Percentiles rank a stretch among this genome's conserved stretches.
Conservation (phyloP, 768 basidiomycete species). For the Boletus pseudo-olivaceus region DNA sequence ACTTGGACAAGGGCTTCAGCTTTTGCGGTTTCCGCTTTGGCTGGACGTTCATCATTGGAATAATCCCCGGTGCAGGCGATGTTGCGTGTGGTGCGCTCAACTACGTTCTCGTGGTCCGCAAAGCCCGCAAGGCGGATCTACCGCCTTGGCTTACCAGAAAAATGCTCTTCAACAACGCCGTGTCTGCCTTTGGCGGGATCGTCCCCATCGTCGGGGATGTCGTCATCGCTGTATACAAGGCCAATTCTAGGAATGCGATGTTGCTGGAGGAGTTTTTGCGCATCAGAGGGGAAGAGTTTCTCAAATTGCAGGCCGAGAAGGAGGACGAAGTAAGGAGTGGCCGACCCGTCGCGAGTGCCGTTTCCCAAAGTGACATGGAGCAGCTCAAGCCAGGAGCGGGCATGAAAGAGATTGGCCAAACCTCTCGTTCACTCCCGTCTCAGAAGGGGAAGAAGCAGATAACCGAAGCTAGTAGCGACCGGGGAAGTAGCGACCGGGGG, state of each 20-base stretch:
- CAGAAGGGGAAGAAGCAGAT: slow-evolving; percentile 22
- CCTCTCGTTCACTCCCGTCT: slow-evolving; percentile 10
- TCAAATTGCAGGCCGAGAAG: slow-evolving; percentile 45
- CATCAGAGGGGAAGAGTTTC: slow-evolving; percentile 69
- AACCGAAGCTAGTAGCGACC: slow-evolving; percentile 17
- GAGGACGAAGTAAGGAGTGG: slow-evolving; percentile 24
- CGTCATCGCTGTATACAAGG: slow-evolving; percentile 72
- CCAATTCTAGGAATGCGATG: slow-evolving; percentile 86
- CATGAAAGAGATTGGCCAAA: slow-evolving; percentile 34
- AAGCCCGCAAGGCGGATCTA: slow-evolving; percentile 69
- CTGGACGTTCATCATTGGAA: slow-evolving; percentile 79
- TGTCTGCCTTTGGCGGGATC: slow-evolving; percentile 63
- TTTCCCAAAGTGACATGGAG: slow-evolving; percentile 35
- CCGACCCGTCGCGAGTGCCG: slow-evolving; percentile 3
- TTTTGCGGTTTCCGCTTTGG: slow-evolving; percentile 82
- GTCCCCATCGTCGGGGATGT: slow-evolving; percentile 78
- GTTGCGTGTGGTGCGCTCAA: slow-evolving; percentile 59
- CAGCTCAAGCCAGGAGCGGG: slow-evolving; percentile 58
- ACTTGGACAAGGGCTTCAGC: slow-evolving; percentile 83
- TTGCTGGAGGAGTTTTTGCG: slow-evolving; percentile 83
- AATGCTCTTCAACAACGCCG: slow-evolving; percentile 76
- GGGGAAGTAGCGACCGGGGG: slow-evolving; percentile 33
- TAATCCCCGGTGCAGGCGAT: slow-evolving; percentile 70
- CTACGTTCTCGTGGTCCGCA: slow-evolving; percentile 73
- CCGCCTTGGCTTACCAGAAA: slow-evolving; percentile 61